A percentile compares a stretch with the other conserved stretches of the same genome.
These are phyloP conservation scores for Verticillium longisporum DNA, from an alignment of 2,329 filamentous ascomycete species.

Conservation along the genomic window DNA sequence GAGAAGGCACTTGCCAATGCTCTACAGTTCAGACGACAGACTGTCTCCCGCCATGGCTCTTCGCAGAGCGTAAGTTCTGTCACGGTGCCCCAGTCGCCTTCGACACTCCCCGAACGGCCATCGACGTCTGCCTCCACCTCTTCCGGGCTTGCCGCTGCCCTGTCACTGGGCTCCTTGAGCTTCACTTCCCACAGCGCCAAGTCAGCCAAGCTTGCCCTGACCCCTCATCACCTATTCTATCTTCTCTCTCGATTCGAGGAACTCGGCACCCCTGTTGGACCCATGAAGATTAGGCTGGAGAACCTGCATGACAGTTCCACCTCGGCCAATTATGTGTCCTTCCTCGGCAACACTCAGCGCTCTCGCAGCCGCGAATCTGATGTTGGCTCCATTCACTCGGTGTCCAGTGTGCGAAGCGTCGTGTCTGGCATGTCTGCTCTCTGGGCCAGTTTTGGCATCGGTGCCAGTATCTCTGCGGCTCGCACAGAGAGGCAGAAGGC, in stretches of 20 bases:
- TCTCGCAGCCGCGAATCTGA: constrained; percentile 75
- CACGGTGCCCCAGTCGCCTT: constrained; percentile 44
- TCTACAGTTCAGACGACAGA: constrained; percentile 74
- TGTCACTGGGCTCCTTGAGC: constrained; percentile 78
- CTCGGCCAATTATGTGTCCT: constrained; percentile 91
- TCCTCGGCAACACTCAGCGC: constrained; percentile 76
- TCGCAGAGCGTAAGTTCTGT: constrained; percentile 59
- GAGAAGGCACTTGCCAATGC: constrained; percentile 97
- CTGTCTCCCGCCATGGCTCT: constrained; percentile 59
- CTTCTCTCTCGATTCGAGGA: constrained; percentile 93
- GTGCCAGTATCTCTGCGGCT: constrained; percentile 69
- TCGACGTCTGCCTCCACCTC: constrained; percentile 63
- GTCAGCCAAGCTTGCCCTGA: constrained; percentile 85
- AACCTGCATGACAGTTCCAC: constrained; percentile 85
- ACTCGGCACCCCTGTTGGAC: constrained; percentile 80
- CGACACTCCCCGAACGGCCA: constrained; percentile 52
- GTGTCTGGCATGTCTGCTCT: constrained; percentile 95
- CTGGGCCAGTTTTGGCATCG: constrained; percentile 83
- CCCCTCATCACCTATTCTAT: constrained; percentile 95
- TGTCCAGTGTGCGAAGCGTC: constrained; percentile 93
- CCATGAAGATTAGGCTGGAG: constrained; percentile 93
- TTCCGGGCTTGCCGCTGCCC: constrained; percentile 70
- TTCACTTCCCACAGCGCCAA: constrained; percentile 83
- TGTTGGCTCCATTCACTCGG: constrained; percentile 86
- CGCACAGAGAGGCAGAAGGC: constrained; percentile 87